These are phyloP conservation scores for Talaromyces verruculosus DNA, from an alignment of 2,329 filamentous ascomycete species.

Conservation along the genomic window DNA sequence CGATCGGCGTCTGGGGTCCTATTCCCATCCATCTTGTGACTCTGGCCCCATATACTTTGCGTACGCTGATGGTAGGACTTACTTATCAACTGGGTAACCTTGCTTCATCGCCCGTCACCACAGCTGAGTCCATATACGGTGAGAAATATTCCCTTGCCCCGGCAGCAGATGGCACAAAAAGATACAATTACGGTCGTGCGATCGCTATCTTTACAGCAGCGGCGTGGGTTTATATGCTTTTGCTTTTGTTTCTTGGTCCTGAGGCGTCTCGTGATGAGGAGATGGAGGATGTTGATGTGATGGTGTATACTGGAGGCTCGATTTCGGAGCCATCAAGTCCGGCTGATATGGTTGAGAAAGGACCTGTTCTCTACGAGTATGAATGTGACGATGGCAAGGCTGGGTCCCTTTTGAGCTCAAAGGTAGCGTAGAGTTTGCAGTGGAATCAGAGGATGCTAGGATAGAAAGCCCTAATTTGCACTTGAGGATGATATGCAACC, in stretches of 20 bases:
- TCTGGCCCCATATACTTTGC: constrained; percentile 36
- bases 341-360: constrained; percentile 6
- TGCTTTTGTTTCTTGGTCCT: constrained; percentile 36
- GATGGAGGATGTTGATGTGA: not conserved
- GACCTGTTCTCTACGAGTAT: not conserved
- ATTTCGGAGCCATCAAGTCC: constrained; percentile 13
- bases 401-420: not conserved
- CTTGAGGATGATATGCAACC: no score
- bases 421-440: not conserved
- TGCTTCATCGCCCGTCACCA: constrained; percentile 43
- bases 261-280: constrained; percentile 26
- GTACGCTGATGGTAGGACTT: constrained; percentile 37
- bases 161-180: constrained; percentile 30
- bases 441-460: not conserved
- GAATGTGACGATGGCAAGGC: not conserved
- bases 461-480: no score
- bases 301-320: not conserved
- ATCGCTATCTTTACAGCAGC: constrained; percentile 36
- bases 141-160: constrained; percentile 43
- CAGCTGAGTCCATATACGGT: constrained; percentile 45
- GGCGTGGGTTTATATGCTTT: constrained; percentile 32
- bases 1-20: constrained; percentile 40
- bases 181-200: constrained; percentile 46
- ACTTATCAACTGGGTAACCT: constrained; percentile 44
- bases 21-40: constrained; percentile 43